phyloP scores from a whole-genome alignment of 169 alveolate genomes.

The Amoebophrya sp. region DNA sequence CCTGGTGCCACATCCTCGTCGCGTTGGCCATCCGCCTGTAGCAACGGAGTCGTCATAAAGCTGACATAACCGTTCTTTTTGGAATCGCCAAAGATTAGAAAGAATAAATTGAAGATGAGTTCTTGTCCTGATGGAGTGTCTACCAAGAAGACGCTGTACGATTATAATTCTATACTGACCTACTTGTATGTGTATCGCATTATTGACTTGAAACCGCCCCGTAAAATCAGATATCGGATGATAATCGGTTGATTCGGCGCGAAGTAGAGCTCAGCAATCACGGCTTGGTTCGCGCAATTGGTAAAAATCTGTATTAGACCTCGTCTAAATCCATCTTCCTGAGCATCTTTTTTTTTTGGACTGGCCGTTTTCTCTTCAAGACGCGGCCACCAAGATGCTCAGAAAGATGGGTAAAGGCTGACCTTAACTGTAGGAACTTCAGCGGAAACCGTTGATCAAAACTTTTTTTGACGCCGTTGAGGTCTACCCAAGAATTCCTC shows the following conservation, averaged over 20 bases:
- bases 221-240: background rate
- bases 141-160: no score
- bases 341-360: no score
- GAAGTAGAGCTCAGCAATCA: background rate
- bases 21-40: background rate
- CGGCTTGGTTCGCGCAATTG: background rate
- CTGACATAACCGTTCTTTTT: background rate
- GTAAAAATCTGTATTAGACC: no score
- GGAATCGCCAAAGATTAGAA: background rate
- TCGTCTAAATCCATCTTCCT: no score
- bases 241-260: background rate
- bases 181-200: no score
- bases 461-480: background rate
- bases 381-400: no score
- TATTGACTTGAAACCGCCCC: no score
- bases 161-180: no score
- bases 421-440: conserved; percentile 18
- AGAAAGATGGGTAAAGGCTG: no score
- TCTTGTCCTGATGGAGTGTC: no score
- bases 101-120: no score
- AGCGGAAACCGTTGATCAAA: background rate
- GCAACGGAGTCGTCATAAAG: background rate
- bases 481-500: background rate
- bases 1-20: conserved; percentile 19
- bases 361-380: no score